These are phyloP conservation scores for Multifurca ochricompacta DNA, from an alignment of 768 basidiomycete species.

Conservation along the genomic window DNA sequence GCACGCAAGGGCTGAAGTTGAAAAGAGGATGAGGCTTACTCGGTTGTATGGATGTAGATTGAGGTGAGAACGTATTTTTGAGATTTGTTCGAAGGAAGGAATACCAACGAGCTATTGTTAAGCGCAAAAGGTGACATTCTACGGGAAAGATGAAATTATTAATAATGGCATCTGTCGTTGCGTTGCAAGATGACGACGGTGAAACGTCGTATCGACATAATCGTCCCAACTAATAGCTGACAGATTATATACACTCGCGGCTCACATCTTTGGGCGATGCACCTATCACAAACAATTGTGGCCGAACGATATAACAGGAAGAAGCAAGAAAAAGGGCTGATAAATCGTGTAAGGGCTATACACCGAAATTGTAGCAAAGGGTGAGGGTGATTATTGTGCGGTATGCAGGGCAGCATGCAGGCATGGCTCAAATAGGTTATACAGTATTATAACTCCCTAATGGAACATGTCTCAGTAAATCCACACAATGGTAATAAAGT, in stretches of 20 bases:
- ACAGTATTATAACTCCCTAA: conserved; percentile 25
- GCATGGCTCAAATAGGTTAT: not conserved
- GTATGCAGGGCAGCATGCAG: conserved; percentile 4
- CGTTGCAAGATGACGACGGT: not conserved
- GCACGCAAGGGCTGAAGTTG: not conserved
- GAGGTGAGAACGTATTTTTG: not conserved
- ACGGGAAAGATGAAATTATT: not conserved
- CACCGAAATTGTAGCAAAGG: conserved; percentile 3
- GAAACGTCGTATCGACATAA: conserved; percentile 2
- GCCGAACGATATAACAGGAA: conserved; percentile 3
- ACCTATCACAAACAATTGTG: conserved; percentile 10
- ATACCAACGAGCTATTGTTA: not conserved
- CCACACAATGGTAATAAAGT: not conserved
- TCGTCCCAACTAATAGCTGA: conserved; percentile 3
- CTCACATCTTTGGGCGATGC: conserved; percentile 1
- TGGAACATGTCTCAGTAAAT: conserved; percentile 2
- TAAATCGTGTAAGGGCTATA: conserved; percentile 6
- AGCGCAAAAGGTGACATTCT: not conserved
- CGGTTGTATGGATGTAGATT: not conserved
- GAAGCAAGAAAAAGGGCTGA: conserved; percentile 12
- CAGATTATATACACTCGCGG: conserved; percentile 16
- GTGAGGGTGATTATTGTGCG: too few species aligned
- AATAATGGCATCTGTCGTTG: conserved; percentile 5
- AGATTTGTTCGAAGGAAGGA: not conserved
- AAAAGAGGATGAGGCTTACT: not conserved